Evolutionary conservation across 1,139 yeast genomes (phyloP).

Genomic region (Debaryomyces udenii): DNA sequence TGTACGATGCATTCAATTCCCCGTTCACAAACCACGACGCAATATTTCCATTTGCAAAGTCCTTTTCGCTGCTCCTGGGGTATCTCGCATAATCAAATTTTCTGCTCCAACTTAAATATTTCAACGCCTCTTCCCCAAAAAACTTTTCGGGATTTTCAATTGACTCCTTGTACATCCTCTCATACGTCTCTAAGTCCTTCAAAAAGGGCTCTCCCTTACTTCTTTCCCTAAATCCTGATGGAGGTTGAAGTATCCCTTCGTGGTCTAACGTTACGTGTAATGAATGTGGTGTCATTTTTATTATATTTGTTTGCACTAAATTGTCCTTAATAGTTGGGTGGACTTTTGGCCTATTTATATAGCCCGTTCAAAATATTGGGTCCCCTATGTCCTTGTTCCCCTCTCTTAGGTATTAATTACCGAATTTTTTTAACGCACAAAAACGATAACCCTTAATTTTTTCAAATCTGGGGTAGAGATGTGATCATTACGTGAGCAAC

Average conservation of each 20-base stretch:
- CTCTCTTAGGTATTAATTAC: constrained; percentile 1
- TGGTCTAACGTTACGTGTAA: constrained; percentile 44
- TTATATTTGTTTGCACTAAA: not conserved
- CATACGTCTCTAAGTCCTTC: constrained; percentile 57
- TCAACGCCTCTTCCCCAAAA: constrained; percentile 63
- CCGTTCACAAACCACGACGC: constrained; percentile 83
- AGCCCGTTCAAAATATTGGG: not conserved
- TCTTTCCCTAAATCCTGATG: constrained; percentile 58
- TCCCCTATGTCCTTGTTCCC: not conserved
- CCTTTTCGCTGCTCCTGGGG: constrained; percentile 52
- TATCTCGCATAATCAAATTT: constrained; percentile 62
- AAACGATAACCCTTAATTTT: not conserved
- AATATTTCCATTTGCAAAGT: constrained; percentile 65
- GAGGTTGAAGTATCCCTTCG: constrained; percentile 51
- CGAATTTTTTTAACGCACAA: not conserved
- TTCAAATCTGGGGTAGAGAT: not conserved
- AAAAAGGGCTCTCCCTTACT: constrained; percentile 53
- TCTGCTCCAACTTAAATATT: constrained; percentile 62
- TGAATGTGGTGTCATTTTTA: constrained; percentile 5
- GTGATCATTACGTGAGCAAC: too few relatives aligned
- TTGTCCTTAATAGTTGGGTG: too few relatives aligned
- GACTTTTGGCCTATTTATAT: not conserved
- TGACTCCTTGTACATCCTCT: constrained; percentile 64
- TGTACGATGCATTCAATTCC: constrained; percentile 74
- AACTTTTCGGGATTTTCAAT: constrained; percentile 66